Percentiles rank a stretch among this genome's conserved stretches.
phyloP scores from a whole-genome alignment of 1,139 yeast genomes.

The Pichia kudriavzevii region DNA sequence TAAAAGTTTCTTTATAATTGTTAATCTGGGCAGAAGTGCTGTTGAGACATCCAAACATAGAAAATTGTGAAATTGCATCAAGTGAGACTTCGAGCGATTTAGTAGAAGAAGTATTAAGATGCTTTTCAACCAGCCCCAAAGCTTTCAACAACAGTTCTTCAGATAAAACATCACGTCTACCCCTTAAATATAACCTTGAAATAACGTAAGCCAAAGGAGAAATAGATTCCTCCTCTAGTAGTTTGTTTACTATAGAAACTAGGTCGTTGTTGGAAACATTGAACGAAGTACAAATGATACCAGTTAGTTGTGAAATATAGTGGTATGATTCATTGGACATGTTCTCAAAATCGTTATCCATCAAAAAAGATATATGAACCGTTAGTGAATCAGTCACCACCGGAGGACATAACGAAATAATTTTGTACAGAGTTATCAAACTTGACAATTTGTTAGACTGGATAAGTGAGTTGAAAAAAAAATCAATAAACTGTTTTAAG shows the following conservation, averaged over 20 bases:
- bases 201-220: slow-evolving; percentile 36
- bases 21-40: slow-evolving; percentile 22
- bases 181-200: slow-evolving; percentile 43
- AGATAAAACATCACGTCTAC: slow-evolving; percentile 23
- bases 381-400: slow-evolving; percentile 25
- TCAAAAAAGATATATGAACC: slow-evolving; percentile 10
- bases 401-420: slow-evolving; percentile 30
- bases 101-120: slow-evolving; percentile 19
- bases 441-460: slow-evolving; percentile 10
- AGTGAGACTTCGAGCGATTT: slow-evolving; percentile 31
- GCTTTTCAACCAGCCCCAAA: slow-evolving; percentile 19
- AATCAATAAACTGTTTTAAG: slow-evolving; percentile 16
- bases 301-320: slow-evolving; percentile 40
- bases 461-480: slow-evolving; percentile 15
- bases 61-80: slow-evolving; percentile 46
- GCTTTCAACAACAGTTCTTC: slow-evolving; percentile 19
- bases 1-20: slow-evolving; percentile 24
- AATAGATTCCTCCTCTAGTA: slow-evolving; percentile 13
- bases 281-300: slow-evolving; percentile 49
- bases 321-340: slow-evolving; percentile 33
- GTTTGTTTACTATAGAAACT: slow-evolving; percentile 10
- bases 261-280: slow-evolving; percentile 20
- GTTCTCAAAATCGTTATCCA: slow-evolving; percentile 22
- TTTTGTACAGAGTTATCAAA: slow-evolving; percentile 19
- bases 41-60: slow-evolving; percentile 53